phyloP scores from a whole-genome alignment of 805 yeast genomes.

The Saccharomycopsis selenospora region DNA sequence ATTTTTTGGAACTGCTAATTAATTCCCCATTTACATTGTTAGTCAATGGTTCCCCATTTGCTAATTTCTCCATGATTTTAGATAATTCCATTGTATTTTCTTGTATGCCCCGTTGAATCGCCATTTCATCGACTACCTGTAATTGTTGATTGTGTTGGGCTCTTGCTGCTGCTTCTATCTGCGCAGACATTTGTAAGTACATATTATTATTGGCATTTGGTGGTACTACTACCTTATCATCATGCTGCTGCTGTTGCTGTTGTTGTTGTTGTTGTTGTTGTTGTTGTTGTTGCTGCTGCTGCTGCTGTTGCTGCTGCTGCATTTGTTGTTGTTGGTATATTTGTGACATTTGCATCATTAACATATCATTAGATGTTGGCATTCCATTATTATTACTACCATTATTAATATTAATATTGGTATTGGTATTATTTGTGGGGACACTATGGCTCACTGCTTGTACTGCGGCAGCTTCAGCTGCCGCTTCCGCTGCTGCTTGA shows the following conservation, averaged over 20 bases:
- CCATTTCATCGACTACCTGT: background rate
- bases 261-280: background rate
- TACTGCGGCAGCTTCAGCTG: background rate
- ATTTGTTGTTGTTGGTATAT: slow-evolving; percentile 1
- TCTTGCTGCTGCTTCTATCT: background rate
- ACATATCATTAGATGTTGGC: too few species aligned
- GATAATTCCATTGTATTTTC: background rate
- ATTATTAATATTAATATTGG: too few species aligned
- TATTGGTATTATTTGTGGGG: too few species aligned
- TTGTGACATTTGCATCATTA: too few species aligned
- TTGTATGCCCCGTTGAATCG: background rate
- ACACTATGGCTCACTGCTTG: too few species aligned
- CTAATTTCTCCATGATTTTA: background rate
- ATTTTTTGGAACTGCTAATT: background rate
- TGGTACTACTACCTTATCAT: background rate
- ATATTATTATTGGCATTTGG: too few species aligned
- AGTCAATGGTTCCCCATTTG: background rate
- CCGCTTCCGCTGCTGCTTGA: background rate
- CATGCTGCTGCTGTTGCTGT: background rate
- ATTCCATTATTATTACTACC: too few species aligned
- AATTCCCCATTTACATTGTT: background rate
- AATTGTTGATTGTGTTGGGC: background rate
- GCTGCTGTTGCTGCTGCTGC: slow-evolving; percentile 28
- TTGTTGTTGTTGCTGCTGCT: slow-evolving; percentile 20
- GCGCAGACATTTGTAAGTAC: background rate